Evolutionary conservation across 192 early-diverging fungal species (phyloP), one percentile per base, ranked within the genome.

Genomic region (Jimgerdemannia lactiflua): DNA sequence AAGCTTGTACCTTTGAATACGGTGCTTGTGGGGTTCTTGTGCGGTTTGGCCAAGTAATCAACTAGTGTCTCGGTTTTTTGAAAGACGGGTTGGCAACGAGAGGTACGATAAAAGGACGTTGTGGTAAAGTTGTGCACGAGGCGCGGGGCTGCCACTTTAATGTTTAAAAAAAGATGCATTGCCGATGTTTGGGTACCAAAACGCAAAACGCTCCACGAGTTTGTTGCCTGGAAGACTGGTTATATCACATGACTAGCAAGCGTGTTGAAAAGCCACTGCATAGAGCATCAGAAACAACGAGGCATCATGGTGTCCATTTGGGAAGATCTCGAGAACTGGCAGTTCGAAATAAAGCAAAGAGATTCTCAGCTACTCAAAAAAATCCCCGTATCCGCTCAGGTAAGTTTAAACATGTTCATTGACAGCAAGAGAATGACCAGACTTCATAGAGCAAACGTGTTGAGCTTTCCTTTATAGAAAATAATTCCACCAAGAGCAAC

Each of bases 311-410:
- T 0, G 2, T 59, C 64, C 18, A 67, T 65, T 39, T 82, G 80
- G 80, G 67, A 76, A 4, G 80, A 78, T 49, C 54, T 82, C 43
- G 18, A 43, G 42, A 17, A 49, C 0, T 82, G 80, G 80, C 74
- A 78, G 49, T n/a, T 41, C 3, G 77, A 82, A 14, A 78, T 82
- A 39, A 49, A 73, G 42, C 40, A 65, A 9, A 59, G 63, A 17
- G 80, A 82, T 9, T 43, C 49, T 3, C 43, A 44, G 18, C 40
- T 82, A 7, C 67, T 65, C 9, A 75, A 71, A 68, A 72, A 42
- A 68, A 82, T 70, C 64, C 71, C 80, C 17, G 39, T 82, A 11
- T 43, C 67, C 20, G 71, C 75, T 18, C 63, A 75, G 64, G 73
- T 78, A 65, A n/a, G 43, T 59, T 0, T 14, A 14, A 10, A 59